phyloP scores from a whole-genome alignment of 2,329 filamentous ascomycete genomes.

The Dactylonectria estremocensis region DNA sequence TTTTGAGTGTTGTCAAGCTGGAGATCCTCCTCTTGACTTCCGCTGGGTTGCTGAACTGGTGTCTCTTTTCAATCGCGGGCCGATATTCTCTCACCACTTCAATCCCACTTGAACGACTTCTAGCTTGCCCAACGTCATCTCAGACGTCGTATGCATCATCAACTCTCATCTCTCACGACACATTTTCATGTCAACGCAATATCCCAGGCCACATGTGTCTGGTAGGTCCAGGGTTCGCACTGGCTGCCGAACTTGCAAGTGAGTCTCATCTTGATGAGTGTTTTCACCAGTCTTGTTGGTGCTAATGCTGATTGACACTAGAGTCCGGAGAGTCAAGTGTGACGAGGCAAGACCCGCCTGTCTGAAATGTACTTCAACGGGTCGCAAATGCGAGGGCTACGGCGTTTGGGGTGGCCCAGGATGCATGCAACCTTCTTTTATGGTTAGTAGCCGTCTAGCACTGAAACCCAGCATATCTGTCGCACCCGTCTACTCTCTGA shows the following conservation, averaged over 20 bases:
- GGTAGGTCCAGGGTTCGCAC: not conserved
- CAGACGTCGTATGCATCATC: too few species aligned
- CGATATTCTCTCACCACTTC: too few species aligned
- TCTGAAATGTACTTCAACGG: constrained; percentile 8
- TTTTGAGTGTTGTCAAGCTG: too few species aligned
- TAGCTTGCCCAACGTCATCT: too few species aligned
- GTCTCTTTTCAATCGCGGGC: too few species aligned
- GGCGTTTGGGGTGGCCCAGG: constrained; percentile 2
- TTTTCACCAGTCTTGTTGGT: not conserved
- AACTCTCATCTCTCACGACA: too few species aligned
- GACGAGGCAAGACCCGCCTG: constrained; percentile 16
- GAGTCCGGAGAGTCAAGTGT: constrained; percentile 13
- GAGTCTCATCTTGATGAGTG: not conserved
- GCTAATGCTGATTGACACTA: not conserved
- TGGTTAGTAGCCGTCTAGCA: not conserved
- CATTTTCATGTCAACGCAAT: too few species aligned
- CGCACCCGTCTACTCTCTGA: not conserved
- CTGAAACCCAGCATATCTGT: not conserved
- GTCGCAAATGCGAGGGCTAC: constrained; percentile 15
- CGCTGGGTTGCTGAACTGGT: too few species aligned
- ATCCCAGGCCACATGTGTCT: too few species aligned
- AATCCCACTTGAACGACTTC: too few species aligned
- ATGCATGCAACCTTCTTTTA: not conserved
- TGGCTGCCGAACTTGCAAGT: constrained; percentile 21
- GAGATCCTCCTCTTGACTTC: too few species aligned